Percentiles rank a stretch among this genome's conserved stretches.
These are phyloP conservation scores for Komagataella phaffii DNA, from an alignment of 805 yeast species.

Conservation along the genomic window DNA sequence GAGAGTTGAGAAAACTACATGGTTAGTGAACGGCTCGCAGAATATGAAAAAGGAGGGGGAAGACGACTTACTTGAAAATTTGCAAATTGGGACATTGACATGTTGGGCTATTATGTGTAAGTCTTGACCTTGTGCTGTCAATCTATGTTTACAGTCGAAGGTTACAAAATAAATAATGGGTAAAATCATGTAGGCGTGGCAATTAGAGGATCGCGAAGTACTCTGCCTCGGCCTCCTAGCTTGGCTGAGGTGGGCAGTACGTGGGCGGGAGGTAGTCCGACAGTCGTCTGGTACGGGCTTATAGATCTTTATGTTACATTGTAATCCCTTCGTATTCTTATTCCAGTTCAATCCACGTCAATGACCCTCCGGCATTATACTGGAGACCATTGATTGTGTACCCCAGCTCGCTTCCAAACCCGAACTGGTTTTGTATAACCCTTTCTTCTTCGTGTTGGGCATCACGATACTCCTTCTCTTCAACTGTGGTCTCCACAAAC, in stretches of 20 bases:
- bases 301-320: not conserved
- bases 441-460: constrained; percentile 1
- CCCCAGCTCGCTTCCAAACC: constrained; percentile 22
- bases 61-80: constrained; percentile 23
- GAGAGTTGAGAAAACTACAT: constrained; percentile 12
- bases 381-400: constrained; percentile 14
- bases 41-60: not conserved
- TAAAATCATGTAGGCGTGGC: not conserved
- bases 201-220: not conserved
- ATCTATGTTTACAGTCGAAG: not conserved
- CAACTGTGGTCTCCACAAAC: constrained; percentile 1
- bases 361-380: constrained; percentile 8
- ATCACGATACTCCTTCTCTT: constrained; percentile 2
- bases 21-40: not conserved
- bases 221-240: not conserved
- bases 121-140: not conserved
- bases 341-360: not conserved
- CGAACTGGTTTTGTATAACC: constrained; percentile 9
- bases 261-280: no score
- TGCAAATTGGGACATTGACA: constrained; percentile 22
- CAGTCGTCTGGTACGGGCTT: not conserved
- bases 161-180: not conserved
- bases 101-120: constrained; percentile 8
- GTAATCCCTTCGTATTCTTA: not conserved
- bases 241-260: no score